These are phyloP conservation scores for Fusarium burgessii DNA, from an alignment of 2,329 filamentous ascomycete species.

Conservation along the genomic window DNA sequence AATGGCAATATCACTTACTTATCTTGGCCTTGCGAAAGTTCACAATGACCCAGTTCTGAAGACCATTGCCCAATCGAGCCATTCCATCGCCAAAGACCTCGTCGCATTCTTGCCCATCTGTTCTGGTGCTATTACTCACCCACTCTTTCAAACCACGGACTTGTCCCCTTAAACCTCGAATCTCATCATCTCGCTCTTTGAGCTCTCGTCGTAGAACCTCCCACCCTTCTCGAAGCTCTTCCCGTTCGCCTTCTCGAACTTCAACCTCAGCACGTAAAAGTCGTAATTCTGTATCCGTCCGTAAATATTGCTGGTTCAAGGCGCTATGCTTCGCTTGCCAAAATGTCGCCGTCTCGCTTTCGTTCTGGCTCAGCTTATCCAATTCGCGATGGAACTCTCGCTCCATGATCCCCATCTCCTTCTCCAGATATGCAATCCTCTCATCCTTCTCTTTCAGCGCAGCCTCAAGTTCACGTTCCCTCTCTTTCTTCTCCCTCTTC, in stretches of 20 bases:
- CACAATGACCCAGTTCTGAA: constrained; percentile 81
- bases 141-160: constrained; percentile 77
- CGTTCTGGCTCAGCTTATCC: constrained; percentile 64
- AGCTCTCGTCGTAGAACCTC: constrained; percentile 61
- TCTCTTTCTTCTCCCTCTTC: constrained; percentile 42
- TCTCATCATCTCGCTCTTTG: constrained; percentile 66
- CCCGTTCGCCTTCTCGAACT: constrained; percentile 59
- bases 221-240: constrained; percentile 63
- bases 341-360: constrained; percentile 67
- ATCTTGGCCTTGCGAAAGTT: constrained; percentile 74
- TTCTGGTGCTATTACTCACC: constrained; percentile 74
- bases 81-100: constrained; percentile 74
- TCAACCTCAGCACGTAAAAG: constrained; percentile 64
- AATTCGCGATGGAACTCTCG: constrained; percentile 65
- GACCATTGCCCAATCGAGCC: constrained; percentile 71
- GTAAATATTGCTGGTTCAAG: constrained; percentile 64
- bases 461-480: constrained; percentile 45
- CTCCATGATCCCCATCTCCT: constrained; percentile 65
- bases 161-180: constrained; percentile 66
- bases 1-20: constrained; percentile 51
- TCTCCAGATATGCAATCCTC: constrained; percentile 64
- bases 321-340: constrained; percentile 69
- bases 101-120: constrained; percentile 72
- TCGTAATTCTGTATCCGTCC: constrained; percentile 65
- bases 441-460: constrained; percentile 62